Percentiles rank a stretch among this genome's conserved stretches.
phyloP scores from a whole-genome alignment of 208 protist species.

The Leishmania major region DNA sequence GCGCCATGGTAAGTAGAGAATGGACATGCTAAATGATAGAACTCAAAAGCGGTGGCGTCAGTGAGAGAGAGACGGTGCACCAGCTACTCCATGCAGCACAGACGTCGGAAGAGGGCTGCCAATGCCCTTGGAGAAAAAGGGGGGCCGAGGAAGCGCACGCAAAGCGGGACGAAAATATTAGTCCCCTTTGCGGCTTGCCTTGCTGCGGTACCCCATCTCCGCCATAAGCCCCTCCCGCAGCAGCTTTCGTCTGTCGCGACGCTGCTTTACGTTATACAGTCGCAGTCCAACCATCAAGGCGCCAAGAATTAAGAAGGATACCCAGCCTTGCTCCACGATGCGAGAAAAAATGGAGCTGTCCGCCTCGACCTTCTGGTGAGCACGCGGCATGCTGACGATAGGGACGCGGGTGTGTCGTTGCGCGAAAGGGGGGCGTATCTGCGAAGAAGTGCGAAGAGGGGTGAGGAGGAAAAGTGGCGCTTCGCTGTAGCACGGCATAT shows the following conservation, averaged over 20 bases:
- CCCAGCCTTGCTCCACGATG: slow-evolving; percentile 69
- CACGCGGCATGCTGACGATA: slow-evolving; percentile 28
- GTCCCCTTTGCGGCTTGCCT: slow-evolving; percentile 27
- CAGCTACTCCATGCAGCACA: neutral
- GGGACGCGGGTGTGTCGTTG: neutral
- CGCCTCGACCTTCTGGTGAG: slow-evolving; percentile 25
- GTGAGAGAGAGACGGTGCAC: neutral
- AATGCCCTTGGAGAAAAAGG: neutral
- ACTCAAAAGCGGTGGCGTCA: no score
- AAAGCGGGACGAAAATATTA: neutral
- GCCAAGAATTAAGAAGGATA: slow-evolving; percentile 76
- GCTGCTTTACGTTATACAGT: slow-evolving; percentile 80
- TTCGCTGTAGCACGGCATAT: neutral
- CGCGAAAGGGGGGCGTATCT: neutral
- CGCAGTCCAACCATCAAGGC: slow-evolving; percentile 75
- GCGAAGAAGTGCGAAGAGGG: neutral
- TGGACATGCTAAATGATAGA: no score
- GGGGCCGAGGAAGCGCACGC: neutral
- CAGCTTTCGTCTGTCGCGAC: slow-evolving; percentile 53
- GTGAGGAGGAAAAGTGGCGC: neutral
- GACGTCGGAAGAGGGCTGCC: neutral
- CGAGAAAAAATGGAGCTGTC: slow-evolving; percentile 41
- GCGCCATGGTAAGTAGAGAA: no score
- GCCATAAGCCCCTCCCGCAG: slow-evolving; percentile 68
- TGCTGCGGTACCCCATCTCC: slow-evolving; percentile 51